Evolutionary conservation across 108 stramenopile genomes (phyloP), one percentile per base, ranked within the genome.

Genomic region (Cyclotella kingstonii): DNA sequence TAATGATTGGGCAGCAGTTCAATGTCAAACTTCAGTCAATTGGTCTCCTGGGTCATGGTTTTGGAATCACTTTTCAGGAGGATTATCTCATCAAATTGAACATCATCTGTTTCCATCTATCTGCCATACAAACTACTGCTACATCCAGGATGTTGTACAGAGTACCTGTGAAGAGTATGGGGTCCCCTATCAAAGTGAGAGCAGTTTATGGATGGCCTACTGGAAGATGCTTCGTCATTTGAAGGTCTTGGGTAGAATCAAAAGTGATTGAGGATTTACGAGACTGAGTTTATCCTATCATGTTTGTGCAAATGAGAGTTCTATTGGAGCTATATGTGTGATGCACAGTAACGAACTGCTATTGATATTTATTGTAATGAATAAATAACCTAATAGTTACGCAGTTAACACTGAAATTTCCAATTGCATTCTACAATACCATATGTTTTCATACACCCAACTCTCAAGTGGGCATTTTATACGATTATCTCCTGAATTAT

Each of bases 71-170:
- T 71, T 94, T 44, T 80, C 77, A 42, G 93, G 93, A 7, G 93
- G 87, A 17, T 65, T 94, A 7, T 89, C 87, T 54, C 89, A 94
- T 71, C 93, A 94, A 59, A 91, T 94, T 60, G 89, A 88, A 49
- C 93, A 94, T 62, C 93, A 94, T 60, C 74, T 94, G 38, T 94
- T 91, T 80, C 93, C 93, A 17, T 66, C 78, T 2, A 81, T 92
- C 34, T 85, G 84, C 54, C 89, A 92, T 47, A 77, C 77, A 11
- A 80, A 79, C 33, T 83, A 83, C 40, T 68, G 54, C 5, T 29
- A 83, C 56, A 80, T 83, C 42, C 71, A 79, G 35, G 79, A 83
- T 39, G 76, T 83, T 23, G 82, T 83, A 8, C 56, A 83, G 63
- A 53, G 40, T 9, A 83, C 82, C 0, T 83, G 82, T 48, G 33